These are phyloP conservation scores for Fusarium ramigenum DNA, from an alignment of 2,329 filamentous ascomycete genomes.

Conservation along the genomic window DNA sequence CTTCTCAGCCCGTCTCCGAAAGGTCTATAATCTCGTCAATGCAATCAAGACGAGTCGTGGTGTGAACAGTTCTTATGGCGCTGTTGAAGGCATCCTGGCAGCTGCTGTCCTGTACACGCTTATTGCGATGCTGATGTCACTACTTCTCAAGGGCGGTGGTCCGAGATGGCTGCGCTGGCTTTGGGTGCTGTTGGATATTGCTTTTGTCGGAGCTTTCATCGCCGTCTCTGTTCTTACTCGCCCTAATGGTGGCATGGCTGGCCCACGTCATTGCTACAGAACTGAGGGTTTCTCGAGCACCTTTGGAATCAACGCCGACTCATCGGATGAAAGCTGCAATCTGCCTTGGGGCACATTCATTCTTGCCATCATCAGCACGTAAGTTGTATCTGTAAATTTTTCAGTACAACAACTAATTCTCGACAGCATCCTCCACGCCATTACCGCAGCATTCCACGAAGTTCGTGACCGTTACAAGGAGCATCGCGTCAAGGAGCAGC, in stretches of 20 bases:
- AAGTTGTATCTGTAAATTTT: not conserved
- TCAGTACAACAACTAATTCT: not conserved
- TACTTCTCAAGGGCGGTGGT: slow-evolving; percentile 11
- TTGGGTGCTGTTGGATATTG: slow-evolving; percentile 12
- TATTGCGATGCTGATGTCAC: slow-evolving; percentile 8
- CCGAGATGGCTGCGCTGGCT: slow-evolving; percentile 24
- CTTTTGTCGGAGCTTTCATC: slow-evolving; percentile 17
- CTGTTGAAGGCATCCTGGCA: slow-evolving; percentile 32
- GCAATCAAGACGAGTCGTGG: slow-evolving; percentile 19
- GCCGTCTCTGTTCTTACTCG: slow-evolving; percentile 15
- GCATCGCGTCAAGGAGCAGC: not conserved
- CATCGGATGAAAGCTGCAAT: not conserved
- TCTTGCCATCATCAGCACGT: slow-evolving; percentile 25
- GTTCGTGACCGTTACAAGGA: not conserved
- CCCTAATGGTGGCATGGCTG: slow-evolving; percentile 4
- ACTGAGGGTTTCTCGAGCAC: not conserved
- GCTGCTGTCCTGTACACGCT: slow-evolving; percentile 30
- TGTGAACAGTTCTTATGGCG: slow-evolving; percentile 11
- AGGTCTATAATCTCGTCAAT: slow-evolving; percentile 16
- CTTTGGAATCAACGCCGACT: not conserved
- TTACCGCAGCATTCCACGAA: slow-evolving; percentile 23
- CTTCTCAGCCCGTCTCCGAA: slow-evolving; percentile 20
- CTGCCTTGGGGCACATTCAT: slow-evolving; percentile 25
- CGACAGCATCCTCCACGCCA: not conserved
- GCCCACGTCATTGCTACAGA: slow-evolving; percentile 5